Base-by-base conservation (phyloP, 306 rosid species). In the Cucumis cinereus region DNA sequence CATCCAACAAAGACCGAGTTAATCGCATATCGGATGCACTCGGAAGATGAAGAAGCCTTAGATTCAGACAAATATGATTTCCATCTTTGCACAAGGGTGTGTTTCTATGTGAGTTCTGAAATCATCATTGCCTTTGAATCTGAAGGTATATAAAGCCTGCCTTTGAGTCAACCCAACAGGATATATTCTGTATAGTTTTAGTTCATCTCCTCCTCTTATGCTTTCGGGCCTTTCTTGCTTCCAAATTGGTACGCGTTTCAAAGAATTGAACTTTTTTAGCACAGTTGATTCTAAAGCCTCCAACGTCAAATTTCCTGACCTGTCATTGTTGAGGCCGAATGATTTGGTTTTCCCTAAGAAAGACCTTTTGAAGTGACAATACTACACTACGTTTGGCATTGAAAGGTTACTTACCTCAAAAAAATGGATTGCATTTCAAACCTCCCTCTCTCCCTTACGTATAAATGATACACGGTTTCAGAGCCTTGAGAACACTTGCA, bases 401-500 rank as follows among this genome's bases (percentile, higher is more conserved):
- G 24, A 45, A 33, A 69, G 19, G 57, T 56, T 91, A 93, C 98
- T 10, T 47, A 49, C 53, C 99, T 91, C 79, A 94, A 73, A 88
- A 84, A 94, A 78, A 94, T 80, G 74, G 99, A 92, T 76, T 94
- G 90, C 96, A 88, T 80, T 75, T 85, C 87, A 73, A 94, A 94
- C 84, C 87, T 89, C 80, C 99, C 99, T 80, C 99, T 90, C 77
- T 94, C 99, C 79, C 99, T 86, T 69, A 90, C 89, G 60, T 87
- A 89, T 73, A 90, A 74, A 77, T 94, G 99, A 86, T 90, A 81
- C n/a, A 90, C 85, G 2, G 93, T 87, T 78, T 85, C 82, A 16
- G 85, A 60, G 79, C 96, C 99, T 76, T 87, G 84, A 71, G 85
- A 86, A 90, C 99, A 94, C 70, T 87, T 87, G 90, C 99, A 94